Evolutionary conservation across 2,329 filamentous ascomycete genomes (phyloP), one percentile per base, ranked within the genome.

Genomic region (Lachnellula arida): DNA sequence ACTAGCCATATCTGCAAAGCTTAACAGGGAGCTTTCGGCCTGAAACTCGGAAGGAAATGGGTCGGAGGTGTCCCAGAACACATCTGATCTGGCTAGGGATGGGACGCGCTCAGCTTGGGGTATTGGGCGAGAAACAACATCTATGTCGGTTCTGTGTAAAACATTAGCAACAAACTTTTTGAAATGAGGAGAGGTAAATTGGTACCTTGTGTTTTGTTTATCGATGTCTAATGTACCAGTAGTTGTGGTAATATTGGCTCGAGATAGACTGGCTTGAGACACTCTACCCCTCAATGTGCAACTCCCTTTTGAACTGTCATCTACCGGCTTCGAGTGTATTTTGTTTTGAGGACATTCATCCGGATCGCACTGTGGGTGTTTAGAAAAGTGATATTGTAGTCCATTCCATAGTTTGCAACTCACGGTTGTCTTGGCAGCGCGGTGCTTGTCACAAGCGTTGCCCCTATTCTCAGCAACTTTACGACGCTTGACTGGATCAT

Each of bases 381-480:
- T n/a, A 59, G 51, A 23, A n/a, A n/a, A 17, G 37, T 40, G 22
- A 47, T 23, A n/a, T 15, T 43, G 8, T 32, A 35, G 15, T 14
- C 8, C 9, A 6, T 23, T 5, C n/a, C 5, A 49, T 17, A 11
- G 43, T 11, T 34, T 25, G 19, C n/a, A 28, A 59, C 60, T 54
- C 43, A 62, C 60, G 47, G 58, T 42, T 15, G 53, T 58, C 28
- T 62, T 62, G 3, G 58, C 50, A 49, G 54, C 46, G 4, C 60
- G 53, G 57, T 62, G 60, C 49, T 57, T 62, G 23, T 62, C 60
- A 52, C 60, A 62, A 37, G 56, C 58, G 50, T 62, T 62, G 8
- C 60, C 60, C 40, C 60, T 49, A 39, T 62, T 62, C 44, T 62
- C 60, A 4, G 60, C 60, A 23, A 62, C 60, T 42, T 58, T 62